phyloP scores from a whole-genome alignment of 1,284 basidiomycete genomes.

The Veloboletus limbatus region DNA sequence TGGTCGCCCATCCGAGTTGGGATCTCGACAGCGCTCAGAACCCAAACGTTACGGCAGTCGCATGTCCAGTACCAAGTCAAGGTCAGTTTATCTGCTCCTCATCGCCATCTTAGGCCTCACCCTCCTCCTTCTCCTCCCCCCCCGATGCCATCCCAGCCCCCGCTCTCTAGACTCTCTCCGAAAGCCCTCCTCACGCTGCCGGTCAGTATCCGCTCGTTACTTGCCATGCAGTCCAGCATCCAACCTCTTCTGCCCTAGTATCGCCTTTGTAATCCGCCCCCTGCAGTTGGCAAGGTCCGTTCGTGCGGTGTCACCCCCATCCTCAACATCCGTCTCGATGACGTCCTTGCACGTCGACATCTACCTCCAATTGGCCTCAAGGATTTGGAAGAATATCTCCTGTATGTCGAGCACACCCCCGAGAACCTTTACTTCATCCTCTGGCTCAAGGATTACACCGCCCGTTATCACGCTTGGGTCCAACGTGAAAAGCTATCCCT shows the following conservation, averaged over 20 bases:
- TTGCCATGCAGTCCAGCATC: not conserved
- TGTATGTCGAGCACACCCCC: constrained; percentile 66
- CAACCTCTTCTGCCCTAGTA: constrained; percentile 34
- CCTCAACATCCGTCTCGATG: constrained; percentile 60
- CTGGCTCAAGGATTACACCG: constrained; percentile 67
- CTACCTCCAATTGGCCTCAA: constrained; percentile 73
- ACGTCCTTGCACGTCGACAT: constrained; percentile 67
- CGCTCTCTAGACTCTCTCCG: constrained; percentile 44
- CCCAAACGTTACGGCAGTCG: constrained; percentile 15
- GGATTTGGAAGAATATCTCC: constrained; percentile 77
- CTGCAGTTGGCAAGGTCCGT: constrained; percentile 60
- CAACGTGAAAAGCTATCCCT: constrained; percentile 41
- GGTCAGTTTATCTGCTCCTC: constrained; percentile 13
- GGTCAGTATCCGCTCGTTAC: constrained; percentile 14
- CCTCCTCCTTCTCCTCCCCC: not conserved
- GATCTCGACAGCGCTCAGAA: constrained; percentile 13
- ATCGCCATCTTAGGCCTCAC: not conserved
- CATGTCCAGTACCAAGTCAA: constrained; percentile 3
- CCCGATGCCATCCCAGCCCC: constrained; percentile 38
- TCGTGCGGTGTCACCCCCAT: constrained; percentile 60
- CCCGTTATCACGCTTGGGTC: constrained; percentile 59
- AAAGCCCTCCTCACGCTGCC: constrained; percentile 51
- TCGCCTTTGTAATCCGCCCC: constrained; percentile 66
- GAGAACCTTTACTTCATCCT: constrained; percentile 77
- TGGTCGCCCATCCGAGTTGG: constrained; percentile 16